Conservation (phyloP, 306 rosid genomes). For the Luffa aegyptiaca region DNA sequence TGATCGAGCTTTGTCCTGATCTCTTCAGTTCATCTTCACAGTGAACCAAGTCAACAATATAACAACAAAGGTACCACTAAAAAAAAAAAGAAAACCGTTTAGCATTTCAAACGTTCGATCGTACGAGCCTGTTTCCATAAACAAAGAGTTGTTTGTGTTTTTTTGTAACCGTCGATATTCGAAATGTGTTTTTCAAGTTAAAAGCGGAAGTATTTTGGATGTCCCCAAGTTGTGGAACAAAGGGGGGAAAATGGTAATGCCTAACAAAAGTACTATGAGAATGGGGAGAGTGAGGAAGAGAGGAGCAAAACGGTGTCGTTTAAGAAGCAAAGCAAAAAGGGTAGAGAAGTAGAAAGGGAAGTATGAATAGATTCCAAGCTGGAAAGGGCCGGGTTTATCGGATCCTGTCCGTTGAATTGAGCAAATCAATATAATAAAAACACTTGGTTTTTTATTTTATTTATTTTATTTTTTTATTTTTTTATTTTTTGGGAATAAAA, state of each 20-base stretch:
- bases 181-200: background rate
- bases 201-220: background rate
- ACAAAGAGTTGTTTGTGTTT: background rate
- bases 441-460: background rate
- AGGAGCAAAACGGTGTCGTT: background rate
- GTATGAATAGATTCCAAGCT: conserved; percentile 41
- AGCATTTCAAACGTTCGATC: background rate
- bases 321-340: background rate
- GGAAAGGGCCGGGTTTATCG: conserved; percentile 71
- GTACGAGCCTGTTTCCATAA: background rate
- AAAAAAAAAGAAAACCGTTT: too few species aligned
- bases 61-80: background rate
- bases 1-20: background rate
- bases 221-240: background rate
- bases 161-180: background rate
- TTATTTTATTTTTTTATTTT: too few species aligned
- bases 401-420: conserved; percentile 63
- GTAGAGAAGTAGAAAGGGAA: conserved; percentile 14
- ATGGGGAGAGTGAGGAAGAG: background rate
- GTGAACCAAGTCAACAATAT: background rate
- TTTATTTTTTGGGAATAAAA: background rate
- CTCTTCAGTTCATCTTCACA: background rate
- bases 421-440: conserved; percentile 20
- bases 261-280: background rate
- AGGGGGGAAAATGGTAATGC: background rate